These are phyloP conservation scores for Psidium friedrichsthalianum DNA, from an alignment of 345 rosid species.

Conservation along the genomic window DNA sequence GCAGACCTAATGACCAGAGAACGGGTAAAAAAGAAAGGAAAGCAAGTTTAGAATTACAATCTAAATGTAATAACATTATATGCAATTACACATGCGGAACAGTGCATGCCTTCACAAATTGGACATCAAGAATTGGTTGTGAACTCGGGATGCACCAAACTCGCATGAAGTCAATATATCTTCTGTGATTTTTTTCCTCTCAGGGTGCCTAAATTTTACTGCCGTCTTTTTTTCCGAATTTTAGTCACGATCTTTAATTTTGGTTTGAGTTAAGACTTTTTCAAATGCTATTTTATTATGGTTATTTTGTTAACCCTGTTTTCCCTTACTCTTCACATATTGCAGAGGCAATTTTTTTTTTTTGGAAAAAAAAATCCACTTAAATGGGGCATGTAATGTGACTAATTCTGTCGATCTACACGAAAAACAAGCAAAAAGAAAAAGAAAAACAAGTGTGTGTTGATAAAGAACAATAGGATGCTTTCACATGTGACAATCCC, in stretches of 20 bases:
- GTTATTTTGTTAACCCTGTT: background rate
- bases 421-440: background rate
- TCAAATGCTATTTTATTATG: background rate
- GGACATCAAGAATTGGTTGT: background rate
- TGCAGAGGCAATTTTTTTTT: too few relatives aligned
- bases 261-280: background rate
- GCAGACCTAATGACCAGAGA: background rate
- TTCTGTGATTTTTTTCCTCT: background rate
- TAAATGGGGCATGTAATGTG: background rate
- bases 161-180: background rate
- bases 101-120: background rate
- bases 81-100: background rate
- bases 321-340: background rate
- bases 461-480: background rate
- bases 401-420: background rate
- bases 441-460: background rate
- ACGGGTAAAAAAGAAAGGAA: background rate
- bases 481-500: too few relatives aligned
- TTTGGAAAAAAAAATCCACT: background rate
- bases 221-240: background rate
- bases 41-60: background rate
- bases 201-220: background rate
- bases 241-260: background rate
- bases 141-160: background rate
- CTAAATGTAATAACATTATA: background rate